Percentiles rank a stretch among this genome's conserved stretches.
Conservation (phyloP, 441 rosid species). For the Manihot esculenta region DNA sequence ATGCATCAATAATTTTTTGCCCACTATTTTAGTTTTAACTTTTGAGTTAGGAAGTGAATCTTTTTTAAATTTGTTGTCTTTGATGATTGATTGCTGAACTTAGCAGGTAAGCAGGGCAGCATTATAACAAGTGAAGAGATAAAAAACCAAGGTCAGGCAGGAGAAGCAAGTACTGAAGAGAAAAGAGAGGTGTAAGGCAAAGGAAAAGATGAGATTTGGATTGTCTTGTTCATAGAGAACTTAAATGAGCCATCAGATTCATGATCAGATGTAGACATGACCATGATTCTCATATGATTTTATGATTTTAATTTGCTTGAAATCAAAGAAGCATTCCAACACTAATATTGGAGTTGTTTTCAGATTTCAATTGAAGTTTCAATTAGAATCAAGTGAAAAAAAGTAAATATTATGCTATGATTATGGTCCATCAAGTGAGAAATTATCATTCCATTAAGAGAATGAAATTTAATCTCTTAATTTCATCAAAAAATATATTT, state of each 20-base stretch:
- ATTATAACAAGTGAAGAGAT: conserved; percentile 34
- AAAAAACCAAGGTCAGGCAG: conserved; percentile 29
- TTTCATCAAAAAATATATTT: too few relatives aligned
- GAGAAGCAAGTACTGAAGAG: conserved; percentile 45
- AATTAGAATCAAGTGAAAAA: too few relatives aligned
- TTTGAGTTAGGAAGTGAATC: not conserved
- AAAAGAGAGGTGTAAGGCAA: conserved; percentile 32
- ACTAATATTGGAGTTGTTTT: too few relatives aligned
- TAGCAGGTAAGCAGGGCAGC: conserved; percentile 48
- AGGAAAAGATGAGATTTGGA: not conserved
- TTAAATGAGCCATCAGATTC: conserved; percentile 12
- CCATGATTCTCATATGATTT: not conserved
- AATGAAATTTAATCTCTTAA: too few relatives aligned
- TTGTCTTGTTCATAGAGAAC: conserved; percentile 31
- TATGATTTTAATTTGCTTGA: not conserved
- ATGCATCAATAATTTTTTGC: not conserved
- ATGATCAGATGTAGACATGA: conserved; percentile 12
- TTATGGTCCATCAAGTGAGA: too few relatives aligned
- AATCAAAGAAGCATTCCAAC: not conserved
- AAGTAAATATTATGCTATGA: too few relatives aligned
- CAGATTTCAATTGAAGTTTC: too few relatives aligned
- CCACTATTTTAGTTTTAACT: not conserved
- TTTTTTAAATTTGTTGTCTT: not conserved
- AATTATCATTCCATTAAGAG: too few relatives aligned
- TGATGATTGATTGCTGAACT: not conserved